phyloP scores from a whole-genome alignment of 192 early-diverging fungal species.

The Coemansia sp. region DNA sequence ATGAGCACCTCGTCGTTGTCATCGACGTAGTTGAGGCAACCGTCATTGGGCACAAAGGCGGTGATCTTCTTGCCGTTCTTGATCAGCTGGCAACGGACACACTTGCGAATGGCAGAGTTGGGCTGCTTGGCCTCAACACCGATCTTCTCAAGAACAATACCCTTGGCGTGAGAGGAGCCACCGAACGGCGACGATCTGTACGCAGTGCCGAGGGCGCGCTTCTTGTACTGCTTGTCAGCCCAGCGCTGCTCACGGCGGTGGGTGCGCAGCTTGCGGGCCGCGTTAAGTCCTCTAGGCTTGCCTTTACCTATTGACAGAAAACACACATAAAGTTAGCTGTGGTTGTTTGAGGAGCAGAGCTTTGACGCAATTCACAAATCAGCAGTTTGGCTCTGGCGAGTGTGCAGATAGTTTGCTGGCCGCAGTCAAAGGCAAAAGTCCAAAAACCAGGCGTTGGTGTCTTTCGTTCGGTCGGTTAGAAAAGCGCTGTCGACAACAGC shows the following conservation, averaged over 20 bases:
- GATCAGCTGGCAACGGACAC: conserved; percentile 99
- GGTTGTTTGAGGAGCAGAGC: too few species aligned
- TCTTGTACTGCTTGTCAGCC: conserved; percentile 99
- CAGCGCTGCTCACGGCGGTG: conserved; percentile 98
- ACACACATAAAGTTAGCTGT: not conserved
- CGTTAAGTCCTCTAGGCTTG: conserved; percentile 98
- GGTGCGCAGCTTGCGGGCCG: conserved; percentile 97
- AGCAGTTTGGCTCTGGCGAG: too few species aligned
- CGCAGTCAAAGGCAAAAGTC: not conserved
- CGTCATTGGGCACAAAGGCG: conserved; percentile 99
- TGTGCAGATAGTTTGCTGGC: not conserved
- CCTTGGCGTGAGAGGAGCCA: conserved; percentile 99
- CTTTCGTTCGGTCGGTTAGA: not conserved
- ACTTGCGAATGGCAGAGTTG: conserved; percentile 99
- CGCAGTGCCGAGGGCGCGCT: conserved; percentile 96
- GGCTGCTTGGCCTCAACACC: conserved; percentile 99
- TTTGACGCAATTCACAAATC: too few species aligned
- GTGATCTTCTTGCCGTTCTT: conserved; percentile 99
- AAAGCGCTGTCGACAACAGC: too few species aligned
- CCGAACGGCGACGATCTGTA: conserved; percentile 99
- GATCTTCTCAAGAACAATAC: conserved; percentile 99
- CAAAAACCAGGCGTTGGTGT: not conserved
- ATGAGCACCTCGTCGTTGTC: conserved; percentile 99
- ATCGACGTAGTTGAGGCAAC: conserved; percentile 99
- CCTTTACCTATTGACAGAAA: conserved; percentile 53